Conservation (phyloP, 192 early-diverging fungal genomes). For the Backusella mclennaniae region DNA sequence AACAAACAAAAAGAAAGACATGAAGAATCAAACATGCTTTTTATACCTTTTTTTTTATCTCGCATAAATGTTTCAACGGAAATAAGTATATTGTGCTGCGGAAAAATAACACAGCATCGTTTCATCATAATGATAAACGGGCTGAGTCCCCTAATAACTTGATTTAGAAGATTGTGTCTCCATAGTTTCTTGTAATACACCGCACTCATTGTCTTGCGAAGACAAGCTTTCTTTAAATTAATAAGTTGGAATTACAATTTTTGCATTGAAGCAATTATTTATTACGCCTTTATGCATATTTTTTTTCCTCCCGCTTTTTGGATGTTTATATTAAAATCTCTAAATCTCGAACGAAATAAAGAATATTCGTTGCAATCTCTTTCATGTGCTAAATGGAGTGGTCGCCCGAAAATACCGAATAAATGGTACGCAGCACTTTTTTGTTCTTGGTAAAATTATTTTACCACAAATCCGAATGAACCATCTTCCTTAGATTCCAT, state of each 20-base stretch:
- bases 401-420: not conserved
- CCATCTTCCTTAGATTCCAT: not conserved
- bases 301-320: not conserved
- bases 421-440: not conserved
- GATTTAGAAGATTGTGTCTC: not conserved
- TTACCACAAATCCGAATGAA: not conserved
- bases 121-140: not conserved
- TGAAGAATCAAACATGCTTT: not conserved
- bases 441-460: not conserved
- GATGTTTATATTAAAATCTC: not conserved
- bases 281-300: not conserved
- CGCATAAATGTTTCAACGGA: not conserved
- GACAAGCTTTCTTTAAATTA: not conserved
- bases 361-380: not conserved
- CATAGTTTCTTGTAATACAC: not conserved
- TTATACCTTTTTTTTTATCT: not conserved
- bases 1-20: not conserved
- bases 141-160: not conserved
- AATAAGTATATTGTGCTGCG: not conserved
- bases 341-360: not conserved
- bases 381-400: not conserved
- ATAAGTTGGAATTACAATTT: not conserved
- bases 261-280: not conserved
- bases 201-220: not conserved
- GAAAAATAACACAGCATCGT: not conserved